Conservation (phyloP, 2,329 filamentous ascomycete species). For the Polychaeton citri region DNA sequence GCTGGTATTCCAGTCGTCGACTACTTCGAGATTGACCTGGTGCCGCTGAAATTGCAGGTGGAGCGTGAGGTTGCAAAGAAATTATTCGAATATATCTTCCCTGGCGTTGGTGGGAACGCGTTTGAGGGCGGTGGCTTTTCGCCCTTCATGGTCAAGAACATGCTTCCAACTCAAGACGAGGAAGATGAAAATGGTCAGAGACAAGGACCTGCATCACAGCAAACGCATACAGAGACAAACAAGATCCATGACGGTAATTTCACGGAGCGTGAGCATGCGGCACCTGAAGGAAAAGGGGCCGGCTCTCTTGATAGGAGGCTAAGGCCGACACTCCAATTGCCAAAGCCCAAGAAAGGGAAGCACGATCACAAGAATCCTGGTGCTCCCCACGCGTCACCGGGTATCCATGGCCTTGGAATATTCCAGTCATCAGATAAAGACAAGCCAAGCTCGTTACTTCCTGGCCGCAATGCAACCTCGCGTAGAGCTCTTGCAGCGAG, state of each 20-base stretch:
- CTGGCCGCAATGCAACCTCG: slow-evolving; percentile 9
- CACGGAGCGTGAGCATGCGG: background rate
- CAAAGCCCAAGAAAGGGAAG: slow-evolving; percentile 20
- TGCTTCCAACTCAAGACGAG: slow-evolving; percentile 32
- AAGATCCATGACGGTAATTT: background rate
- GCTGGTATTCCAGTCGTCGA: slow-evolving; percentile 96
- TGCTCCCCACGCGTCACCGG: slow-evolving; percentile 12
- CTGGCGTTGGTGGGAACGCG: slow-evolving; percentile 50
- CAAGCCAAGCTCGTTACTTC: background rate
- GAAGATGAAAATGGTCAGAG: slow-evolving; percentile 26
- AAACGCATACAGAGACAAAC: background rate
- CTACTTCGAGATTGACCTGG: slow-evolving; percentile 86
- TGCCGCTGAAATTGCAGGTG: slow-evolving; percentile 85
- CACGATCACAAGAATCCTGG: slow-evolving; percentile 16
- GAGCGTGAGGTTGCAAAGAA: slow-evolving; percentile 87
- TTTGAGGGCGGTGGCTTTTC: slow-evolving; percentile 43
- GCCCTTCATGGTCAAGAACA: slow-evolving; percentile 45
- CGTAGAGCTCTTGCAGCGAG: slow-evolving; percentile 12
- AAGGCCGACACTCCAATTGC: slow-evolving; percentile 60
- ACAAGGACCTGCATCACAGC: too few relatives aligned
- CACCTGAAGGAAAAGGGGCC: slow-evolving; percentile 43
- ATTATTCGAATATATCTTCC: slow-evolving; percentile 95
- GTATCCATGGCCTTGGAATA: slow-evolving; percentile 27
- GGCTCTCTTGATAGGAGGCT: slow-evolving; percentile 72
- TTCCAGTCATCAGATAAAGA: slow-evolving; percentile 27